Conservation (phyloP, 331 rosid species). For the Ulmus americana region DNA sequence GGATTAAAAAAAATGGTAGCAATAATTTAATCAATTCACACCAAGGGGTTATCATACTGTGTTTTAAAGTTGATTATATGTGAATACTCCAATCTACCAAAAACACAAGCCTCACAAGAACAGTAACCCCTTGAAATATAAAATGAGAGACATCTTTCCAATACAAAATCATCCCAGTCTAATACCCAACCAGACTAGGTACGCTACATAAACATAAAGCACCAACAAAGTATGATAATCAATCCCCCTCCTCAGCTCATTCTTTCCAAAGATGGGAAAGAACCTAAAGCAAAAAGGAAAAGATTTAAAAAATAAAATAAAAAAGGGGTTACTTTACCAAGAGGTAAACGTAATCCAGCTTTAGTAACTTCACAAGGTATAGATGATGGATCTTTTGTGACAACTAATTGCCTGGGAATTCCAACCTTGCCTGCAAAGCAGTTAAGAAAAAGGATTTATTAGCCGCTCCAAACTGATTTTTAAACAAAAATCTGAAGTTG, state of each 20-base stretch:
- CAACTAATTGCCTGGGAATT: slow-evolving; percentile 57
- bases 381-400: slow-evolving; percentile 47
- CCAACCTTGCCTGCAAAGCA: slow-evolving; percentile 52
- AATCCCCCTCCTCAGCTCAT: background rate
- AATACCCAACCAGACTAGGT: background rate
- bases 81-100: background rate
- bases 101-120: background rate
- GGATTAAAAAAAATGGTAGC: background rate
- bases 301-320: slow-evolving; percentile 4
- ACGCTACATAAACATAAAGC: background rate
- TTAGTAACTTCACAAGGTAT: slow-evolving; percentile 55
- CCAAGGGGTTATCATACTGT: background rate
- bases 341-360: slow-evolving; percentile 64
- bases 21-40: background rate
- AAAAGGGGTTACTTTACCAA: slow-evolving; percentile 33
- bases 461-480: slow-evolving; percentile 3
- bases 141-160: too few species aligned
- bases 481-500: slow-evolving; percentile 10
- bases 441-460: slow-evolving; percentile 6
- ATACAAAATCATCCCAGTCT: too few species aligned
- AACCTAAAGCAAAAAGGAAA: background rate
- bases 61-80: background rate
- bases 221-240: background rate
- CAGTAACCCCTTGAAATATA: background rate
- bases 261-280: background rate